These are phyloP conservation scores for Hordeum marinum DNA, from an alignment of 176 grass and related monocot species.

Conservation along the genomic window DNA sequence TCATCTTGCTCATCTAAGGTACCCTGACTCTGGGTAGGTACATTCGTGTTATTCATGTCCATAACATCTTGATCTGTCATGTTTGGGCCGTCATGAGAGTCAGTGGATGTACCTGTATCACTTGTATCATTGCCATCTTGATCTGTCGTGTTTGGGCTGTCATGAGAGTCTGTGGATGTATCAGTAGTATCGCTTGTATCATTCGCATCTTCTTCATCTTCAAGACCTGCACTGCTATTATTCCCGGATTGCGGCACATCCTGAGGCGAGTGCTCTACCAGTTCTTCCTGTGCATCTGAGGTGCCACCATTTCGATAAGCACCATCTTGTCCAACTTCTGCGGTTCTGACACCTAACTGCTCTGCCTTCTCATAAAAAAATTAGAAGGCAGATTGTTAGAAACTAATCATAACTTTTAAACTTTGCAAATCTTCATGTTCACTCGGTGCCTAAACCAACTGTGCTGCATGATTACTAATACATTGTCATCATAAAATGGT, in stretches of 20 bases:
- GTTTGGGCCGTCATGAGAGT: constrained; percentile 1
- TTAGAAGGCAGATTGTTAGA: not conserved
- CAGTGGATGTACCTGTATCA: constrained; percentile 6
- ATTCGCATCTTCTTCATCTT: not conserved
- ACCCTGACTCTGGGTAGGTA: constrained; percentile 9
- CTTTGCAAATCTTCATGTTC: not conserved
- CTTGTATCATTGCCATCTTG: not conserved
- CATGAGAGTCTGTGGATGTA: not conserved
- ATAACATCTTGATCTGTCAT: constrained; percentile 11
- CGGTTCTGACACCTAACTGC: not conserved
- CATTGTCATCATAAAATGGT: not conserved
- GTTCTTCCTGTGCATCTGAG: not conserved
- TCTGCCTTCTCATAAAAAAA: constrained; percentile 19
- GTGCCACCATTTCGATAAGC: constrained; percentile 10
- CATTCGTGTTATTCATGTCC: constrained; percentile 18
- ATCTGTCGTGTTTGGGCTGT: not conserved
- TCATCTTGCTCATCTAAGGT: constrained; percentile 11
- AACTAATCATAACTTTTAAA: not conserved
- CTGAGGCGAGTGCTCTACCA: not conserved
- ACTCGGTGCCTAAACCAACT: not conserved
- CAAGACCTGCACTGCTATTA: not conserved
- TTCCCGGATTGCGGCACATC: not conserved
- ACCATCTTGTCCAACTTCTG: not conserved
- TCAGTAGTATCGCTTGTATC: constrained; percentile 14
- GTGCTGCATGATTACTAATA: not conserved